Conservation (phyloP, 2,329 filamentous ascomycete species). For the Fusarium sp. region DNA sequence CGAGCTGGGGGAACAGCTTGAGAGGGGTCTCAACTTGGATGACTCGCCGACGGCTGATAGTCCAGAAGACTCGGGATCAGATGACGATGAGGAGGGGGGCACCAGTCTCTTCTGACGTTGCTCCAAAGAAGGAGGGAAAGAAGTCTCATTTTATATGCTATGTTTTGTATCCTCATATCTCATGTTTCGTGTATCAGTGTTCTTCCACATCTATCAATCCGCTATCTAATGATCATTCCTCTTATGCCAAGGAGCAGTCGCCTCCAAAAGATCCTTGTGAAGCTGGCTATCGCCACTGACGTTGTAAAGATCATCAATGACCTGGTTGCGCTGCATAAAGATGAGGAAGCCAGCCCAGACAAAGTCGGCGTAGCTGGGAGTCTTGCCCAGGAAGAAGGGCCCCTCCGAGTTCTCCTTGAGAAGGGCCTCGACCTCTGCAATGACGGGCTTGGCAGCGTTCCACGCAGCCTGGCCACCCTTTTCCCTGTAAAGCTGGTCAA, state of each 20-base stretch:
- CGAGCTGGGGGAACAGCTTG: slow-evolving; percentile 26
- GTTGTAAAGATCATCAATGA: slow-evolving; percentile 51
- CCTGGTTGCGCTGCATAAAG: slow-evolving; percentile 51
- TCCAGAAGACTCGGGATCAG: slow-evolving; percentile 10
- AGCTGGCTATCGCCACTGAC: slow-evolving; percentile 51
- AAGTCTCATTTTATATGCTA: background rate
- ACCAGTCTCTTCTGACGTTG: background rate
- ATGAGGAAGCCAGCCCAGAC: slow-evolving; percentile 63
- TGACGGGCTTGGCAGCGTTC: slow-evolving; percentile 52
- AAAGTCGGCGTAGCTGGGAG: slow-evolving; percentile 68
- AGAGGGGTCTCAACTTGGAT: slow-evolving; percentile 11
- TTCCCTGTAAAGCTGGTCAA: slow-evolving; percentile 61
- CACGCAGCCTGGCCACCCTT: slow-evolving; percentile 64
- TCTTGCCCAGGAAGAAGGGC: slow-evolving; percentile 70
- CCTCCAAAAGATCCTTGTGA: slow-evolving; percentile 56
- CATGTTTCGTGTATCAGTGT: background rate
- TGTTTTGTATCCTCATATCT: background rate
- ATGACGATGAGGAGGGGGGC: slow-evolving; percentile 35
- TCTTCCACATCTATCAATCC: background rate
- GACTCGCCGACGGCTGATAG: background rate
- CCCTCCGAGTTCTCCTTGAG: slow-evolving; percentile 68
- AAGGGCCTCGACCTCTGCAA: slow-evolving; percentile 55
- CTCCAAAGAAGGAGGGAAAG: background rate
- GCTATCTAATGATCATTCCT: slow-evolving; percentile 50
- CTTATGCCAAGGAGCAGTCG: slow-evolving; percentile 54